These are phyloP conservation scores for Boletus patriciae DNA, from an alignment of 768 basidiomycete species.

Conservation along the genomic window DNA sequence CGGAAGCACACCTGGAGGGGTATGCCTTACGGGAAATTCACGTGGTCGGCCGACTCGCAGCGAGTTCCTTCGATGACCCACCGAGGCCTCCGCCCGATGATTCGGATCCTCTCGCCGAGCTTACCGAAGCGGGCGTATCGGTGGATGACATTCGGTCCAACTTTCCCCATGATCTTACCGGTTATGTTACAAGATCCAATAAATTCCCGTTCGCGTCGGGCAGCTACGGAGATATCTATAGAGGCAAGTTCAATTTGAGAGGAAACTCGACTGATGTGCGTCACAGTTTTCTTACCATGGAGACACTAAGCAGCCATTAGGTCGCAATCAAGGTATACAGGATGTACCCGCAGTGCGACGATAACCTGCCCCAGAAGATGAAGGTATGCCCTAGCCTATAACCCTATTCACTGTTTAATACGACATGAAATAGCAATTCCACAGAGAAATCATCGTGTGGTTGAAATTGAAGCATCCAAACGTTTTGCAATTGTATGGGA, in stretches of 20 bases:
- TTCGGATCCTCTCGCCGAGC: constrained; percentile 6
- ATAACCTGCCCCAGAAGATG: neutral
- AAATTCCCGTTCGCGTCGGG: neutral
- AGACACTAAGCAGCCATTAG: neutral
- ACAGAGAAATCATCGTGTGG: neutral
- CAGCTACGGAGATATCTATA: neutral
- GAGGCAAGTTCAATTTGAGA: neutral
- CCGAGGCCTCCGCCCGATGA: neutral
- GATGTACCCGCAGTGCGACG: neutral
- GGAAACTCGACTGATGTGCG: neutral
- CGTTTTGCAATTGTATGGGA: neutral
- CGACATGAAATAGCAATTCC: neutral
- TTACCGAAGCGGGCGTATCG: constrained; percentile 7
- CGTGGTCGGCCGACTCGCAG: constrained; percentile 6
- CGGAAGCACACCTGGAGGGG: constrained; percentile 10
- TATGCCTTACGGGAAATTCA: constrained; percentile 13
- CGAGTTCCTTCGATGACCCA: neutral
- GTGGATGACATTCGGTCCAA: neutral
- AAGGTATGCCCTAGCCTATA: neutral
- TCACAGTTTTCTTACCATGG: neutral
- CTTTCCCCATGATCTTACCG: constrained; percentile 2
- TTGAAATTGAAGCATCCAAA: neutral
- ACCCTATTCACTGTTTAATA: neutral
- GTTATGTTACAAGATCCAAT: neutral
- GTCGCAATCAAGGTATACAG: neutral